These are phyloP conservation scores for Trichophyton equinum DNA, from an alignment of 2,329 filamentous ascomycete genomes.

Conservation along the genomic window DNA sequence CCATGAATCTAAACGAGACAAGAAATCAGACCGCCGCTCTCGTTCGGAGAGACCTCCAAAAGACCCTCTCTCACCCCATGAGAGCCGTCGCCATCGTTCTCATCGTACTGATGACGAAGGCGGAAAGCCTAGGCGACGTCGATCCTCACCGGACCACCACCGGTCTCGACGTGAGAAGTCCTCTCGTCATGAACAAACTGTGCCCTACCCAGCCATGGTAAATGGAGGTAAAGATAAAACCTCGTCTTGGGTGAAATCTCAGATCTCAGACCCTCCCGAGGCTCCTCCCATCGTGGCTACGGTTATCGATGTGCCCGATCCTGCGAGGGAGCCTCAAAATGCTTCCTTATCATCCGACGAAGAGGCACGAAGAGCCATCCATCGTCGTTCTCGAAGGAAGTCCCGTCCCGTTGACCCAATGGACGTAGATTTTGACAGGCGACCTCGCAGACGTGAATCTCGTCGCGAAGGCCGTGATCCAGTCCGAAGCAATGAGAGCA, in stretches of 20 bases:
- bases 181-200: constrained; percentile 11
- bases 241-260: constrained; percentile 39
- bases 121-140: constrained; percentile 25
- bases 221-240: constrained; percentile 36
- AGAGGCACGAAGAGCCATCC: constrained; percentile 27
- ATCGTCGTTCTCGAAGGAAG: constrained; percentile 28
- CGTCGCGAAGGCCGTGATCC: constrained; percentile 22
- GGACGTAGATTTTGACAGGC: constrained; percentile 29
- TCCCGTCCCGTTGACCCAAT: constrained; percentile 29
- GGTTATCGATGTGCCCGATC: constrained; percentile 31
- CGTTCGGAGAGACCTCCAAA: constrained; percentile 1
- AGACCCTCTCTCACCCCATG: constrained; percentile 3
- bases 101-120: constrained; percentile 23
- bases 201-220: constrained; percentile 21
- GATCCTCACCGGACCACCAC: constrained; percentile 22
- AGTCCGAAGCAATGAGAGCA: constrained; percentile 31
- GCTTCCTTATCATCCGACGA: constrained; percentile 33
- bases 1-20: constrained; percentile 13
- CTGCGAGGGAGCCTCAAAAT: constrained; percentile 19
- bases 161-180: constrained; percentile 20
- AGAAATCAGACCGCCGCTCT: constrained; percentile 4
- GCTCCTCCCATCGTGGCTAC: constrained; percentile 35
- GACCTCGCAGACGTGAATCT: constrained; percentile 22
- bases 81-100: constrained; percentile 21
- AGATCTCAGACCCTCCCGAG: constrained; percentile 37